Evolutionary conservation across 345 rosid genomes (phyloP), one percentile per base, ranked within the genome.

Genomic region (Punica granatum): DNA sequence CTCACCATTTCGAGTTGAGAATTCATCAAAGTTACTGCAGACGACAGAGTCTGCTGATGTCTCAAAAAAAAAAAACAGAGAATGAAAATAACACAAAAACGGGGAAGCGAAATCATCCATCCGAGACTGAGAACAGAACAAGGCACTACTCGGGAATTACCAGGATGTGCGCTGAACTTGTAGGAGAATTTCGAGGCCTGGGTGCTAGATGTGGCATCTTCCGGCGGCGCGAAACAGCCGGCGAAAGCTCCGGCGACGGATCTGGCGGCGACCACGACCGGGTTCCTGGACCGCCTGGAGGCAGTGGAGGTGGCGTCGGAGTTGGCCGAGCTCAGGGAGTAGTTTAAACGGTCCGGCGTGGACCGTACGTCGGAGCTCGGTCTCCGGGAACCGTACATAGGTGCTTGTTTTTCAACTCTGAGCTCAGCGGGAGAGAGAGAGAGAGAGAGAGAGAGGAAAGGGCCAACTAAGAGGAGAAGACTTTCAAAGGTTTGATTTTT

Each of bases 151-250:
- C n/a, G n/a, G n/a, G n/a, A n/a, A n/a, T n/a, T n/a, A n/a, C n/a
- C n/a, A n/a, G n/a, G n/a, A n/a, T n/a, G n/a, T n/a, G n/a, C n/a
- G n/a, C n/a, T n/a, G n/a, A n/a, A n/a, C n/a, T n/a, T n/a, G n/a
- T n/a, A 23, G 46, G 10, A 64, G 12, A 44, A 15, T 7, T 28
- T 3, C 6, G 36, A 72, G 81, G 36, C 56, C 68, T 75, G 79
- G 48, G 87, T 70, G 66, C 26, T 65, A 28, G 61, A 56, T 2
- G 61, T 1, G 8, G 60, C 60, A n/a, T 81, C 14, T 42, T 79
- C 87, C 0, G 90, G 90, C 36, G 96, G 98, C 35, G 90, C 79
- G 73, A 93, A 87, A 74, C 97, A 93, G 23, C 74, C 64, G 28
- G 78, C 37, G 73, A 93, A 92, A 60, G 83, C 72, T 35, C 86